Conservation (phyloP, 1,139 yeast species). For the Yamadazyma friedrichii region DNA sequence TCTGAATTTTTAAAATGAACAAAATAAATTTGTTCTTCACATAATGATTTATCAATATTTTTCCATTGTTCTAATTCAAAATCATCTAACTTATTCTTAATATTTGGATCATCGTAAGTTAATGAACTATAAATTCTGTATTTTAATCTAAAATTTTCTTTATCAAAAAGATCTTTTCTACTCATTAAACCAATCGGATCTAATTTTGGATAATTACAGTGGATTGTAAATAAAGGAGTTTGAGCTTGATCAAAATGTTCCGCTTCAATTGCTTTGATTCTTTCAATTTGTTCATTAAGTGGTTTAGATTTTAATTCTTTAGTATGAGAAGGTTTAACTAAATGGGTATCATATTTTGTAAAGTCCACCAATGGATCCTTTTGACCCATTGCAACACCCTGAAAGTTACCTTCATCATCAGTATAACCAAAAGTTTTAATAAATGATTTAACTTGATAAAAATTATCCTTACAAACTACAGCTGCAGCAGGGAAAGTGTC, state of each 20-base stretch:
- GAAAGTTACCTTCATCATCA: slow-evolving; percentile 23
- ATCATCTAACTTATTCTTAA: slow-evolving; percentile 20
- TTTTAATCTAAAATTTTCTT: slow-evolving; percentile 23
- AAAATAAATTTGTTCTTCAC: slow-evolving; percentile 24
- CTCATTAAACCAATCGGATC: slow-evolving; percentile 30
- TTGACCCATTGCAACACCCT: slow-evolving; percentile 45
- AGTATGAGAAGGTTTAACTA: slow-evolving; percentile 8
- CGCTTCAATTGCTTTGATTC: slow-evolving; percentile 18
- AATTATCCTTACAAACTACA: slow-evolving; percentile 40
- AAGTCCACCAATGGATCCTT: slow-evolving; percentile 33
- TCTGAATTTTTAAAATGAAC: slow-evolving; percentile 24
- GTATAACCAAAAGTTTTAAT: slow-evolving; percentile 33
- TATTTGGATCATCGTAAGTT: slow-evolving; percentile 19
- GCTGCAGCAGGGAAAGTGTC: slow-evolving; percentile 66
- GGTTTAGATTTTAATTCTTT: slow-evolving; percentile 8
- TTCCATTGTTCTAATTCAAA: slow-evolving; percentile 39
- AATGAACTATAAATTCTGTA: slow-evolving; percentile 32
- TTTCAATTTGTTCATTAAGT: slow-evolving; percentile 22
- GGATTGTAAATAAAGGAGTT: slow-evolving; percentile 29
- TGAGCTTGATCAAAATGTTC: slow-evolving; percentile 18
- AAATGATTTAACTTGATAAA: slow-evolving; percentile 49
- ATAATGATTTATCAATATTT: slow-evolving; percentile 26
- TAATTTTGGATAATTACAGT: slow-evolving; percentile 40
- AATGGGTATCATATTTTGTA: slow-evolving; percentile 11
- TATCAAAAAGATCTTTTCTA: slow-evolving; percentile 28